phyloP scores from a whole-genome alignment of 2,329 filamentous ascomycete genomes.

The Xylariaceae sp. region DNA sequence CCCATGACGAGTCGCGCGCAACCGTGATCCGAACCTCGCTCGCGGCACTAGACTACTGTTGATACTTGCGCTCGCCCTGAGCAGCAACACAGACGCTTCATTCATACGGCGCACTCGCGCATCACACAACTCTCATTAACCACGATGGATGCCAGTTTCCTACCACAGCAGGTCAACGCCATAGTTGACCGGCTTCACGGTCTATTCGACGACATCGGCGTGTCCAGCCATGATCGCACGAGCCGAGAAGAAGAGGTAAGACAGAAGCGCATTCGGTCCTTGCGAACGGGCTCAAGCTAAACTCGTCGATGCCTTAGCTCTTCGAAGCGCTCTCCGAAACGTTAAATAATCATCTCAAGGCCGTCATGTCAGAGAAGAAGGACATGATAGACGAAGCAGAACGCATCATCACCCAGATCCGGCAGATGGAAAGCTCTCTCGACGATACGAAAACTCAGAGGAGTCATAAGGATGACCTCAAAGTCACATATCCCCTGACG shows the following conservation, averaged over 20 bases:
- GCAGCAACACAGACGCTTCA: not conserved
- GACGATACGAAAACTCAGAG: slow-evolving; percentile 66
- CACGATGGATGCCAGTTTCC: slow-evolving; percentile 81
- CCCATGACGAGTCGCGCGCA: slow-evolving; percentile 15
- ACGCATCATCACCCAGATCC: slow-evolving; percentile 75
- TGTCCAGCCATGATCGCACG: slow-evolving; percentile 89
- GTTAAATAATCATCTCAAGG: slow-evolving; percentile 79
- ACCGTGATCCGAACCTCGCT: slow-evolving; percentile 6
- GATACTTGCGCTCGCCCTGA: slow-evolving; percentile 1
- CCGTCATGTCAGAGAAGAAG: slow-evolving; percentile 84
- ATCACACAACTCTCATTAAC: not conserved
- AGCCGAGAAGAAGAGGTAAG: slow-evolving; percentile 80
- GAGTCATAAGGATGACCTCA: slow-evolving; percentile 61
- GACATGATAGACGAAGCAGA: slow-evolving; percentile 86
- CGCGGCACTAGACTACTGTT: not conserved
- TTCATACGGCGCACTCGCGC: slow-evolving; percentile 6
- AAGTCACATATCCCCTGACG: slow-evolving; percentile 76
- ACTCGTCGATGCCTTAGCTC: slow-evolving; percentile 51
- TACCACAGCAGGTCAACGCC: slow-evolving; percentile 90
- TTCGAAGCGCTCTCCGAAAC: slow-evolving; percentile 90
- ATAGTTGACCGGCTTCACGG: slow-evolving; percentile 91
- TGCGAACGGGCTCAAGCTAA: slow-evolving; percentile 13
- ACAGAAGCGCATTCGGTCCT: slow-evolving; percentile 10
- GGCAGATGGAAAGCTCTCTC: slow-evolving; percentile 88
- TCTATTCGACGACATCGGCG: slow-evolving; percentile 95